phyloP scores from a whole-genome alignment of 2,329 filamentous ascomycete genomes.

The Seiridium cupressi region DNA sequence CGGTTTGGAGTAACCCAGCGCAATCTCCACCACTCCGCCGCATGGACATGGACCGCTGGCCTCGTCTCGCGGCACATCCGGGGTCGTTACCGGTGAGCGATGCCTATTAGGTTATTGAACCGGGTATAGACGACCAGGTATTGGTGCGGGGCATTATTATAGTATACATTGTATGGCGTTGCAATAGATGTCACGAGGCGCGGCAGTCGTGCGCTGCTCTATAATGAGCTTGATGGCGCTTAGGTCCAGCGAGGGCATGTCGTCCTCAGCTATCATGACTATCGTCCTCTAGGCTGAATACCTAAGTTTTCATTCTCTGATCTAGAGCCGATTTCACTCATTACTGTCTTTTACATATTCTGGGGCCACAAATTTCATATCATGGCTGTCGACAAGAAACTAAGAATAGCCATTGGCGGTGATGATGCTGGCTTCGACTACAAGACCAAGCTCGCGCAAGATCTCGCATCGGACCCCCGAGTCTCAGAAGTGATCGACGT shows the following conservation, averaged over 20 bases:
- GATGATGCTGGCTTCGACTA: slow-evolving; percentile 71
- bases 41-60: neutral
- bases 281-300: neutral
- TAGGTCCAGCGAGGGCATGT: neutral
- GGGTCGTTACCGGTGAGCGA: neutral
- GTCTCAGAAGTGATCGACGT: slow-evolving; percentile 72
- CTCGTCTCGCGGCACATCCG: neutral
- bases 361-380: neutral
- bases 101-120: neutral
- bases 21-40: neutral
- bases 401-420: slow-evolving; percentile 1
- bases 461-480: slow-evolving; percentile 65
- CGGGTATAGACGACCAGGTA: neutral
- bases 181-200: neutral
- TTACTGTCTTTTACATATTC: neutral
- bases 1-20: neutral
- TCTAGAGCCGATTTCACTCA: neutral
- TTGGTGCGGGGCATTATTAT: neutral
- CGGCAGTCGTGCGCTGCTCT: neutral
- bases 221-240: neutral
- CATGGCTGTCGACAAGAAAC: neutral
- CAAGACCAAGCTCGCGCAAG: slow-evolving; percentile 74
- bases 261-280: neutral
- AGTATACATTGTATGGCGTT: neutral
- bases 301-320: neutral